phyloP scores from a whole-genome alignment of 2,329 filamentous ascomycete genomes.

The Epichloe typhina region DNA sequence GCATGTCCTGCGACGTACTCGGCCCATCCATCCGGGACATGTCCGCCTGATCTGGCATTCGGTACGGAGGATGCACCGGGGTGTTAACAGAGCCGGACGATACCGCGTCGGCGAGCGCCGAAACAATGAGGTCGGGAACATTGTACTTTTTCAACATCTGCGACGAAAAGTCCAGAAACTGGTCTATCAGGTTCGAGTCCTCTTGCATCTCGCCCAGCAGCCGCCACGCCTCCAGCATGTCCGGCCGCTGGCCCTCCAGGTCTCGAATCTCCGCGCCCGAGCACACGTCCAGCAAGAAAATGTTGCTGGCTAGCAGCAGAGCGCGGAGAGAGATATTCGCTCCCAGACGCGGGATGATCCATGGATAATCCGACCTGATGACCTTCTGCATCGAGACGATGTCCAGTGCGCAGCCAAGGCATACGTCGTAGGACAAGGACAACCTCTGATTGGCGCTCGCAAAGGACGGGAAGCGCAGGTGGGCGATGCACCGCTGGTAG shows the following conservation, averaged over 20 bases:
- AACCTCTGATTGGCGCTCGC: not conserved
- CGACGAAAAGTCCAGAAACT: conserved; percentile 3
- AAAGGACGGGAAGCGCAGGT: conserved; percentile 2
- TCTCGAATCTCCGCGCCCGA: not conserved
- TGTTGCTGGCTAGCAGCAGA: conserved; percentile 1
- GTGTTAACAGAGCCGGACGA: not conserved
- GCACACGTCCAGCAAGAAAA: conserved; percentile 4
- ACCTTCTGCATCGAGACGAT: conserved; percentile 2
- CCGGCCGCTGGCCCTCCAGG: not conserved
- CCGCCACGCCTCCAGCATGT: conserved; percentile 3
- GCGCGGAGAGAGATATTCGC: not conserved
- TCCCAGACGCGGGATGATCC: conserved; percentile 1
- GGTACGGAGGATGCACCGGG: too few species aligned
- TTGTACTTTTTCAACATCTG: conserved; percentile 5
- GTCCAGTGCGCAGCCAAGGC: conserved; percentile 1
- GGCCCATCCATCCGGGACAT: too few species aligned
- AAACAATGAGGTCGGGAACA: not conserved
- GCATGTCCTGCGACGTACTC: too few species aligned
- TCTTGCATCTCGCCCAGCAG: conserved; percentile 1
- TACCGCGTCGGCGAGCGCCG: not conserved
- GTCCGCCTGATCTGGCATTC: too few species aligned
- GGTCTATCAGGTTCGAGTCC: conserved; percentile 2
- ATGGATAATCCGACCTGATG: not conserved
- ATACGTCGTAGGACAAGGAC: not conserved
- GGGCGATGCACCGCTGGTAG: conserved; percentile 1